Base-by-base conservation (phyloP, 495 filamentous ascomycete species). In the Tuber umbilicatum region DNA sequence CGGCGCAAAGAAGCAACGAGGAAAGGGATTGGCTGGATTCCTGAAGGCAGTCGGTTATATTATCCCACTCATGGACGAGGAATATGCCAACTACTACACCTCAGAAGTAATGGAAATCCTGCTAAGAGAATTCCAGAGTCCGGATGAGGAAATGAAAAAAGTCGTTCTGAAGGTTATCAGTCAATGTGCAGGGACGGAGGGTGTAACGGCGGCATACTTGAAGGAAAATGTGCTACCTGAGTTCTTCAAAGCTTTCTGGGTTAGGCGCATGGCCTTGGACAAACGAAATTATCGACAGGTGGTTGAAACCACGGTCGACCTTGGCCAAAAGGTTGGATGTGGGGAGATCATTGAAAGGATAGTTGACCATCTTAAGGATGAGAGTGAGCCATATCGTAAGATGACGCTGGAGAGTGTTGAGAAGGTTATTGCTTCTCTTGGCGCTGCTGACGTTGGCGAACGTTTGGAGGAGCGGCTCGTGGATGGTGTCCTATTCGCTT, bases 81-180 rank as follows among this genome's bases (percentile, higher is more conserved):
- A 99, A 82, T 98, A 97, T 84, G 93, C 94, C 83, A 97, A 97
- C 81, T 99, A 99, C 86, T 99, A 98, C 78, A 98, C 94, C 50
- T 92, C 90, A 75, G 94, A 98, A 83, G 97, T 99, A 81, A 98
- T 98, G 96, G 94, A 97, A 82, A 97, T 98, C 82, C 87, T 99
- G 38, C 88, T 98, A 40, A 90, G 96, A 76, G 96, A 99, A 83
- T 97, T 98, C 79, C 90, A 93, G 17, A 97, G 93, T 2, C 95
- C 94, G 0, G 96, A 99, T 78, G 96, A 99, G 83, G 96, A 99
- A 84, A 99, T 99, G 96, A 99, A 99, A 86, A 98, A 98, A 85
- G 94, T 98, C 2, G 95, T 98, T 17, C 84, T 98, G 50, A 98
- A 98, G 84, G 96, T 98, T 47, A 90, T 98, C 23, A 97, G 93